phyloP scores from a whole-genome alignment of 2,329 filamentous ascomycete genomes.

The Colletotrichum paranaense region DNA sequence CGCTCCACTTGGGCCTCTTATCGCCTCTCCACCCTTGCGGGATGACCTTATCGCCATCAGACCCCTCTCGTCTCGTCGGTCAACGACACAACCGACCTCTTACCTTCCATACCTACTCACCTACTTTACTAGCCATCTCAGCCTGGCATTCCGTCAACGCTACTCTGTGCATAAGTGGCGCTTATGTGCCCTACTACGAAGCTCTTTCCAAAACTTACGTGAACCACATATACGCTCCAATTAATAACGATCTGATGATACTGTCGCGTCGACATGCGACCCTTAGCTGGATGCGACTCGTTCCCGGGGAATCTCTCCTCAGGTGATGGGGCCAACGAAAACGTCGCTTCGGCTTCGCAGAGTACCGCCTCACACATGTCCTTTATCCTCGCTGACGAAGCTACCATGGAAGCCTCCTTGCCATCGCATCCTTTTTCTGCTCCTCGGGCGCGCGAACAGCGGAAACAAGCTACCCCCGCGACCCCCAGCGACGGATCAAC shows the following conservation, averaged over 20 bases:
- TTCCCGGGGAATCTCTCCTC: constrained; percentile 40
- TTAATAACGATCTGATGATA: constrained; percentile 10
- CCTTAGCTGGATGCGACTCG: constrained; percentile 57
- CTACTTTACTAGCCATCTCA: background rate
- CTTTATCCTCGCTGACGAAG: constrained; percentile 63
- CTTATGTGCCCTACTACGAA: background rate
- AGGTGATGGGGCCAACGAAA: constrained; percentile 21
- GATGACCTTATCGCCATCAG: constrained; percentile 6
- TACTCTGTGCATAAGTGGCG: background rate
- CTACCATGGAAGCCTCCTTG: constrained; percentile 55
- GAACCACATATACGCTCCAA: background rate
- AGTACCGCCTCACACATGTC: constrained; percentile 58
- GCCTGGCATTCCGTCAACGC: background rate
- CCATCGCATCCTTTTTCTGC: constrained; percentile 39
- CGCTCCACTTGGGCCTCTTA: constrained; percentile 17
- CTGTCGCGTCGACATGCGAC: constrained; percentile 51
- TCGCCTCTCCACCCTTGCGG: constrained; percentile 1
- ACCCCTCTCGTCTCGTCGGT: background rate
- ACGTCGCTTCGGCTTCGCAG: constrained; percentile 26
- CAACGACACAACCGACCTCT: background rate
- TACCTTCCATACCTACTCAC: background rate
- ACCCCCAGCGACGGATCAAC: background rate
- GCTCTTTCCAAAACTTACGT: background rate
- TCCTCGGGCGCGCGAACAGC: constrained; percentile 44
- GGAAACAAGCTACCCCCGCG: constrained; percentile 41